Conservation (phyloP, 108 stramenopile genomes). For the Epithemia pelagica region DNA sequence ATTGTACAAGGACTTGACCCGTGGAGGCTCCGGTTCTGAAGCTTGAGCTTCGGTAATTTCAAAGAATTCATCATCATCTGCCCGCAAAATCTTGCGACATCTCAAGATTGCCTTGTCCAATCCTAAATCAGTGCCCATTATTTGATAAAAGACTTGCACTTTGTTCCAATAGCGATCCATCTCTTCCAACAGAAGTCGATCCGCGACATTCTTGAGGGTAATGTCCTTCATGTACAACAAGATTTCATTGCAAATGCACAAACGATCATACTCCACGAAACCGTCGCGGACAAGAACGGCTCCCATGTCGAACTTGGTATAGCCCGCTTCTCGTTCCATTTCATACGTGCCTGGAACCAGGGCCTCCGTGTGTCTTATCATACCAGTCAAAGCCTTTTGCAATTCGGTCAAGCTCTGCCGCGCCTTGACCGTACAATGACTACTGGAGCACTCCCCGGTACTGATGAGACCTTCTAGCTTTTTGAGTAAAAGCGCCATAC, state of each 20-base stretch:
- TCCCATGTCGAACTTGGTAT: slow-evolving; percentile 17
- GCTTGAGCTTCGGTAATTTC: not conserved
- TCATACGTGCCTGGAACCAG: not conserved
- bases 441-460: not conserved
- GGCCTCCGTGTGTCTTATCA: not conserved
- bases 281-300: slow-evolving; percentile 14
- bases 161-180: slow-evolving; percentile 13
- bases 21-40: not conserved
- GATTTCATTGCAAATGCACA: slow-evolving; percentile 9
- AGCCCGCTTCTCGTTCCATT: slow-evolving; percentile 4
- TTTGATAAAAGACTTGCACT: slow-evolving; percentile 15
- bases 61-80: not conserved
- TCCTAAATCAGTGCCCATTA: slow-evolving; percentile 21
- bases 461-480: not conserved
- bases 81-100: not conserved
- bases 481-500: not conserved
- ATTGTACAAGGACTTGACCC: not conserved
- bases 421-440: not conserved
- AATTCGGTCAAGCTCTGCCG: not conserved
- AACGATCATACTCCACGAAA: slow-evolving; percentile 8
- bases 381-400: not conserved
- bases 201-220: slow-evolving; percentile 4
- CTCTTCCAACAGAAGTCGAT: slow-evolving; percentile 12
- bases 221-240: not conserved
- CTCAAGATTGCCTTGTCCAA: slow-evolving; percentile 17